Evolutionary conservation across 768 basidiomycete genomes (phyloP).

Genomic region (Zangia roseola): DNA sequence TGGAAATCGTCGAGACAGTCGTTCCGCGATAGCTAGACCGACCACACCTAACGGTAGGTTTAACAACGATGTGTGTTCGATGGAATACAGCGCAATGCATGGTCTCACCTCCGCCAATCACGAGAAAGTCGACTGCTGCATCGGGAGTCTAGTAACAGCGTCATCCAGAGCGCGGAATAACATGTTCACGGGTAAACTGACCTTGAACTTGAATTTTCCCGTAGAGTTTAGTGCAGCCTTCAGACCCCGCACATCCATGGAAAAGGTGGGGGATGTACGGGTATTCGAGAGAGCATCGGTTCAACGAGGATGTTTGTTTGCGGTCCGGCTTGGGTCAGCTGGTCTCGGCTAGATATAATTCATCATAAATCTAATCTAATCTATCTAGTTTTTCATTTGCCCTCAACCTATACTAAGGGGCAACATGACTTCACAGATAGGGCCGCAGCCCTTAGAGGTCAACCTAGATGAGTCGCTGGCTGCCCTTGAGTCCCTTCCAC

Average conservation of each 20-base stretch:
- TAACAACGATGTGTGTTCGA: neutral
- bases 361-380: slow-evolving; percentile 19
- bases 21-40: slow-evolving; percentile 83
- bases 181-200: slow-evolving; percentile 16
- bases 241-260: slow-evolving; percentile 46
- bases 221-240: slow-evolving; percentile 60
- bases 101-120: slow-evolving; percentile 78
- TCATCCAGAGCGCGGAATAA: neutral
- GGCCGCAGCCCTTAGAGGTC: slow-evolving; percentile 22
- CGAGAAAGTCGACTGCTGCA: slow-evolving; percentile 73
- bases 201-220: slow-evolving; percentile 63
- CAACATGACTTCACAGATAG: slow-evolving; percentile 22
- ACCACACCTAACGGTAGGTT: slow-evolving; percentile 57
- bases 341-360: slow-evolving; percentile 9
- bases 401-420: neutral
- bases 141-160: slow-evolving; percentile 53
- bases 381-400: neutral
- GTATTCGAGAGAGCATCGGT: neutral
- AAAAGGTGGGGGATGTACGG: neutral
- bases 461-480: slow-evolving; percentile 38
- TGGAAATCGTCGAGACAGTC: slow-evolving; percentile 62
- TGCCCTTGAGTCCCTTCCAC: slow-evolving; percentile 65
- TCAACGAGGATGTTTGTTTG: too few relatives aligned
- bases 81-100: neutral
- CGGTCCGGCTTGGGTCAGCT: neutral